Percentiles rank a stretch among this genome's conserved stretches.
Evolutionary conservation across 495 filamentous ascomycete genomes (phyloP).

Genomic region (Penicillium parvum): DNA sequence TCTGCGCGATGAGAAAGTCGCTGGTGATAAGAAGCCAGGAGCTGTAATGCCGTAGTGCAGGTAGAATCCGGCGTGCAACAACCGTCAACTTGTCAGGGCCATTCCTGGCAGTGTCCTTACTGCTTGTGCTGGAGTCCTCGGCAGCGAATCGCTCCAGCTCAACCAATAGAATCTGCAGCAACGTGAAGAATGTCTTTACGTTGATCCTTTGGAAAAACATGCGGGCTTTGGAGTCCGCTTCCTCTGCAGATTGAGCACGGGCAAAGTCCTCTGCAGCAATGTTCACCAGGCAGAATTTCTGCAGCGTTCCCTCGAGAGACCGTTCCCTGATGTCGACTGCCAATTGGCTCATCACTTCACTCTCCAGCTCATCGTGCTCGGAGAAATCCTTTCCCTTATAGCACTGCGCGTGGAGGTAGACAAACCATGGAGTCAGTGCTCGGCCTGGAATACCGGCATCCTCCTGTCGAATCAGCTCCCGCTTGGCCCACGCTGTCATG

Average conservation of each 20-base stretch:
- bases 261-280: constrained; percentile 77
- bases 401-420: constrained; percentile 81
- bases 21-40: constrained; percentile 60
- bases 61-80: constrained; percentile 60
- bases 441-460: constrained; percentile 47
- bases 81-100: constrained; percentile 56
- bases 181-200: constrained; percentile 69
- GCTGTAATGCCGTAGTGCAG: constrained; percentile 68
- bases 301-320: constrained; percentile 58
- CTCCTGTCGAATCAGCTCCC: constrained; percentile 51
- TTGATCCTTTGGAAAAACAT: constrained; percentile 78
- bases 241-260: constrained; percentile 49
- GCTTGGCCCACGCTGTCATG: constrained; percentile 54
- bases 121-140: constrained; percentile 39
- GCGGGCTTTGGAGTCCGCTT: constrained; percentile 49
- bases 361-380: constrained; percentile 79
- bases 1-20: constrained; percentile 46
- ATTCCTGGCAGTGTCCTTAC: constrained; percentile 28
- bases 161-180: constrained; percentile 67
- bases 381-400: constrained; percentile 67
- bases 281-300: constrained; percentile 81
- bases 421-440: constrained; percentile 72
- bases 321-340: constrained; percentile 67
- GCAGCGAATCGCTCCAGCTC: constrained; percentile 57
- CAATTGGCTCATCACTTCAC: constrained; percentile 74